Evolutionary conservation across 805 yeast species (phyloP).

Genomic region (Priceomyces melissophilus): DNA sequence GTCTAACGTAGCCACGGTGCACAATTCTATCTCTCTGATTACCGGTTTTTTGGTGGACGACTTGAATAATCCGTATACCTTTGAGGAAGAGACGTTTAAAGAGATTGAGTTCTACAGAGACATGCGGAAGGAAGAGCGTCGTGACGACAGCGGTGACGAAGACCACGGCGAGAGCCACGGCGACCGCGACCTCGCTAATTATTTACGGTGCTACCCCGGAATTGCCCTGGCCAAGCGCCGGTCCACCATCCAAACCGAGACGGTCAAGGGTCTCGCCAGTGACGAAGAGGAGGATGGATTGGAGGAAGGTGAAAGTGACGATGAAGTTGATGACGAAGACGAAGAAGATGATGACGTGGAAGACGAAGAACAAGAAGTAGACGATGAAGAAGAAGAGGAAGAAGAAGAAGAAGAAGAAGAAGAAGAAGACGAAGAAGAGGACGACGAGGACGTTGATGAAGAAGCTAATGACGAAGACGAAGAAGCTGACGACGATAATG

Average conservation of each 20-base stretch:
- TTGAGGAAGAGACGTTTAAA: slow-evolving; percentile 54
- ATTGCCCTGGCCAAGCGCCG: slow-evolving; percentile 9
- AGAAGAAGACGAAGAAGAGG: slow-evolving; percentile 13
- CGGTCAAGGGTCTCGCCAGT: background rate
- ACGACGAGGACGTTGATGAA: slow-evolving; percentile 11
- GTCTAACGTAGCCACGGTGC: slow-evolving; percentile 14
- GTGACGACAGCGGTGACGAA: background rate
- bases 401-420: slow-evolving; percentile 17
- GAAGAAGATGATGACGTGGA: slow-evolving; percentile 22
- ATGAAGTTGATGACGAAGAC: slow-evolving; percentile 13
- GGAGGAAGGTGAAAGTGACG: slow-evolving; percentile 5
- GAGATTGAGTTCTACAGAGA: slow-evolving; percentile 34
- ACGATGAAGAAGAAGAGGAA: slow-evolving; percentile 8
- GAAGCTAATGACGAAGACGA: slow-evolving; percentile 11
- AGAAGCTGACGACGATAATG: slow-evolving; percentile 12
- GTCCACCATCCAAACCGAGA: slow-evolving; percentile 1
- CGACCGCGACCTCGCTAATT: slow-evolving; percentile 18
- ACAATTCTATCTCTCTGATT: slow-evolving; percentile 54
- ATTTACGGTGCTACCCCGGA: slow-evolving; percentile 36
- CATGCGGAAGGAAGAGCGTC: slow-evolving; percentile 7
- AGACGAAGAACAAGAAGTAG: slow-evolving; percentile 16
- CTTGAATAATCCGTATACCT: slow-evolving; percentile 55
- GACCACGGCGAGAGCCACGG: slow-evolving; percentile 2
- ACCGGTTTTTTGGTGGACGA: slow-evolving; percentile 66
- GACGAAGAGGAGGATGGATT: background rate